These are phyloP conservation scores for Daldinia concentrica DNA, from an alignment of 495 filamentous ascomycete species.

Conservation along the genomic window DNA sequence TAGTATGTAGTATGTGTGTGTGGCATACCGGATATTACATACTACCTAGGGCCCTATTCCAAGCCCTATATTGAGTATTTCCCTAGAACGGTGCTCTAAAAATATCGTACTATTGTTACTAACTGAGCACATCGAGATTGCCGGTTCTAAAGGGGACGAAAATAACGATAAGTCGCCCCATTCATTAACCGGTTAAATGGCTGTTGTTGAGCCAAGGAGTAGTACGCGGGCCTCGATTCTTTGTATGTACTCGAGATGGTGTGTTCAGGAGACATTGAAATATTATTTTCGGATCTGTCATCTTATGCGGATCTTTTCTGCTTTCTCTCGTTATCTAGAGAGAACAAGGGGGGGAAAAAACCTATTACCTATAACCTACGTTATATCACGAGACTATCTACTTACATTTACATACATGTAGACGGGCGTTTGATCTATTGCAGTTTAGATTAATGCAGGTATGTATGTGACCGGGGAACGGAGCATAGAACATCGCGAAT, in stretches of 20 bases:
- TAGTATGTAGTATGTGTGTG: not conserved
- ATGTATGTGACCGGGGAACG: not conserved
- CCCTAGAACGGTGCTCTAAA: not conserved
- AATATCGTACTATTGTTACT: not conserved
- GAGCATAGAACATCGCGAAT: not conserved
- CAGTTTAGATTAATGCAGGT: too few species aligned
- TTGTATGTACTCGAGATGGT: not conserved
- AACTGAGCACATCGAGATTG: constrained; percentile 13
- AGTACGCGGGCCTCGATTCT: constrained; percentile 29
- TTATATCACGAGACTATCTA: not conserved
- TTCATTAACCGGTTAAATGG: constrained; percentile 35
- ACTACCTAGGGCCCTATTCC: not conserved
- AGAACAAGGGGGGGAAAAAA: not conserved
- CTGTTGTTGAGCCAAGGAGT: constrained; percentile 24
- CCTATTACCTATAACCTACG: not conserved
- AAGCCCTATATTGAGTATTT: not conserved
- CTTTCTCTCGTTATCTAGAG: not conserved
- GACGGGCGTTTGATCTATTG: too few species aligned
- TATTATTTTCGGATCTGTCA: not conserved
- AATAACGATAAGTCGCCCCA: not conserved
- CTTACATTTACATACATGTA: not conserved
- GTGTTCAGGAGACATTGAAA: not conserved
- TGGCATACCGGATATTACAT: not conserved
- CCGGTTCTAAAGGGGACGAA: constrained; percentile 10
- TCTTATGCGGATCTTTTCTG: not conserved